Percentiles rank a stretch among this genome's conserved stretches.
Evolutionary conservation across 306 rosid genomes (phyloP).

Genomic region (Luffa aegyptiaca): DNA sequence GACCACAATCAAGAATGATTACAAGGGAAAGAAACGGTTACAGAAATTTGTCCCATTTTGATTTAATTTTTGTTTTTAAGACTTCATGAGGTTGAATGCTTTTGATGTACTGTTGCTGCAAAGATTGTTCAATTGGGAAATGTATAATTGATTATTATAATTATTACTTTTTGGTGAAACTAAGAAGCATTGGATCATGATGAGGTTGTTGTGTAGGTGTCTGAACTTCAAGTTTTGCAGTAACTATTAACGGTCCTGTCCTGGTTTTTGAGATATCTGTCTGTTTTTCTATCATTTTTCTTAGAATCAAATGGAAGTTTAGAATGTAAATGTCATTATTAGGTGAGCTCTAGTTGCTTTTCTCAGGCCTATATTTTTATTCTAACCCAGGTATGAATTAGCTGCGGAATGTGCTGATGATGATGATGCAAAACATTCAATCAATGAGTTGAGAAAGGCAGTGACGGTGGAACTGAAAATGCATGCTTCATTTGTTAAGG

Average conservation of each 20-base stretch:
- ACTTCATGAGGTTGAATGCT: not conserved
- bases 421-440: conserved; percentile 67
- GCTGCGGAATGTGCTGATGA: conserved; percentile 95
- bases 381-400: conserved; percentile 33
- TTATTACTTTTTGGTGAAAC: not conserved
- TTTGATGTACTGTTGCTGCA: not conserved
- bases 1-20: conserved; percentile 26
- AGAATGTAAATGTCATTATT: not conserved
- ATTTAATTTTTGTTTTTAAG: conserved; percentile 13
- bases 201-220: not conserved
- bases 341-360: not conserved
- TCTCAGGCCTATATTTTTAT: conserved; percentile 1
- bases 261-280: not conserved
- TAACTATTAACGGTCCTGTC: not conserved
- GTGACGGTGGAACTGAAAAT: conserved; percentile 41
- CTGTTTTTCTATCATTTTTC: not conserved
- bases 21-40: conserved; percentile 49
- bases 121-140: not conserved
- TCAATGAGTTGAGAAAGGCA: conserved; percentile 31
- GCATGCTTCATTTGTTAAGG: conserved; percentile 74
- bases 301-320: not conserved
- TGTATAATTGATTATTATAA: too few relatives aligned
- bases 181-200: not conserved
- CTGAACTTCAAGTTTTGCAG: not conserved
- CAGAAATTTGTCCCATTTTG: conserved; percentile 49